Conservation (phyloP, 768 basidiomycete species). For the Suillus clintonianus region DNA sequence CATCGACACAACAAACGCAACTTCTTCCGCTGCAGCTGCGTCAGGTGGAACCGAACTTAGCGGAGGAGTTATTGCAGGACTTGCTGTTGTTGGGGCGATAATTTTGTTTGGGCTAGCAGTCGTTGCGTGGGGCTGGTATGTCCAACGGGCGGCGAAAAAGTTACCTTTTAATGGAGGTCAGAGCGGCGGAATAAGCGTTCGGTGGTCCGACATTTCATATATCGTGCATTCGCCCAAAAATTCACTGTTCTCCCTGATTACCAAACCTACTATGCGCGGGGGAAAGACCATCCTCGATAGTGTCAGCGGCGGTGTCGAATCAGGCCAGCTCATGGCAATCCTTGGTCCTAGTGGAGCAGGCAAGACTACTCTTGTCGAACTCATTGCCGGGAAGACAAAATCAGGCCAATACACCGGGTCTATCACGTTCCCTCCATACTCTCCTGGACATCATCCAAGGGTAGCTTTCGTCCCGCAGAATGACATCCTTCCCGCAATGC, state of each 20-base stretch:
- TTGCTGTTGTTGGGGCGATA: conserved; percentile 80
- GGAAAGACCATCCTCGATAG: conserved; percentile 68
- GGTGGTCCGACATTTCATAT: conserved; percentile 73
- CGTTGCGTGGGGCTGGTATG: conserved; percentile 61
- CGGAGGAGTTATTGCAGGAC: conserved; percentile 87
- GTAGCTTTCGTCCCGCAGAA: conserved; percentile 89
- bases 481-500: conserved; percentile 75
- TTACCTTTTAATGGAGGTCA: conserved; percentile 38
- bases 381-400: conserved; percentile 84
- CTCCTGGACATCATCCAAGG: conserved; percentile 43
- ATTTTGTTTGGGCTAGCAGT: conserved; percentile 56
- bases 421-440: conserved; percentile 54
- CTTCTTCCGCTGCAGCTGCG: conserved; percentile 30
- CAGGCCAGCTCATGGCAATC: conserved; percentile 89
- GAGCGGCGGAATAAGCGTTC: conserved; percentile 59
- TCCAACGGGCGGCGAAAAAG: conserved; percentile 63
- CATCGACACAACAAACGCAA: conserved; percentile 56
- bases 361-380: conserved; percentile 89
- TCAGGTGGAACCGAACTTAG: conserved; percentile 51
- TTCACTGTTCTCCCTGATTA: not conserved
- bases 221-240: conserved; percentile 41
- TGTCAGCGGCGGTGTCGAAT: conserved; percentile 67
- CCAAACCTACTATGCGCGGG: conserved; percentile 10
- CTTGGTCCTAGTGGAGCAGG: conserved; percentile 93
- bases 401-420: conserved; percentile 65